Evolutionary conservation across 768 basidiomycete species (phyloP).

Genomic region (Mycena vulgaris): DNA sequence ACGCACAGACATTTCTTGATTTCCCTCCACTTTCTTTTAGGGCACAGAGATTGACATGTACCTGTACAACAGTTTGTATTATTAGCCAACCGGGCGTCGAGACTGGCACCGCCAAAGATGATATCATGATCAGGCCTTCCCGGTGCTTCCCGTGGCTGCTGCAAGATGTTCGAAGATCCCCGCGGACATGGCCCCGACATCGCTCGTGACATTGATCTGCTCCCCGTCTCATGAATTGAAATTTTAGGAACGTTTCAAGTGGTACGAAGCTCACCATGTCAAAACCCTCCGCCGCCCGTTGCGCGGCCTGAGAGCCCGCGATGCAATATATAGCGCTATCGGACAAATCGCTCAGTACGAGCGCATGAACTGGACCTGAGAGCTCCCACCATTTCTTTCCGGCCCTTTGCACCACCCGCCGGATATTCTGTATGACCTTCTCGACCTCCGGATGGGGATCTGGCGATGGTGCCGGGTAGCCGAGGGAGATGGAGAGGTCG

Average conservation of each 20-base stretch:
- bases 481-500: constrained; percentile 75
- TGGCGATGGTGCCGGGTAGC: constrained; percentile 72
- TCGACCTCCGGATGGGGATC: constrained; percentile 79
- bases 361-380: too few relatives aligned
- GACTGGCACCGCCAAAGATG: too few relatives aligned
- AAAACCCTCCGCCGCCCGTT: constrained; percentile 65
- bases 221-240: background rate
- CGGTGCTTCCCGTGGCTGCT: constrained; percentile 35
- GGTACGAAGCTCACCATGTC: constrained; percentile 59
- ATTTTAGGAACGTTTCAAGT: background rate
- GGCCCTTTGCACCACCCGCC: constrained; percentile 63
- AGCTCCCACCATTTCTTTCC: constrained; percentile 76
- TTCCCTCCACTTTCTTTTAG: too few relatives aligned
- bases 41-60: too few relatives aligned
- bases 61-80: too few relatives aligned
- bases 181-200: constrained; percentile 61
- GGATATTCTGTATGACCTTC: constrained; percentile 68
- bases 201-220: constrained; percentile 67
- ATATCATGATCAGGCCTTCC: too few relatives aligned
- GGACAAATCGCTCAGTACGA: background rate
- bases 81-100: too few relatives aligned
- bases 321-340: constrained; percentile 65
- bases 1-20: too few relatives aligned
- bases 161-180: constrained; percentile 47
- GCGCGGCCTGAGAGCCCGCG: constrained; percentile 59